These are phyloP conservation scores for Cinnamomum micranthum DNA, from an alignment of 164 flowering plant species.

Conservation along the genomic window DNA sequence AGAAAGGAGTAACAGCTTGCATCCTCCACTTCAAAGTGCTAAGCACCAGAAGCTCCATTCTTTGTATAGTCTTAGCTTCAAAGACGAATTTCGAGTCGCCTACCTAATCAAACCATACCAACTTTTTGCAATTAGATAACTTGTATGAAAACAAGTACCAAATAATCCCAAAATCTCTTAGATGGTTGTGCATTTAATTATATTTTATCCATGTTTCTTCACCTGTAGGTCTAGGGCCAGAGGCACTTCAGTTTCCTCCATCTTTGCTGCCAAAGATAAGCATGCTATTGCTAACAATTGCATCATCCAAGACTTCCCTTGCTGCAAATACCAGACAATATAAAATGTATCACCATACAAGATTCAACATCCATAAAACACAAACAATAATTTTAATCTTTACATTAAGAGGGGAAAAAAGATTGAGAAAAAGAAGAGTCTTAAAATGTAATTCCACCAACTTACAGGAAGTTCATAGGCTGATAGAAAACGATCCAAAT, in stretches of 20 bases:
- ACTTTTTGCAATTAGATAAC: background rate
- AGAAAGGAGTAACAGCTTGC: constrained; percentile 74
- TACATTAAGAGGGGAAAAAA: background rate
- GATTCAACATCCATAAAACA: background rate
- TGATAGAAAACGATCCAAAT: constrained; percentile 85
- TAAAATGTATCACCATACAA: constrained; percentile 2
- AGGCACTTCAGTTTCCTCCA: constrained; percentile 82
- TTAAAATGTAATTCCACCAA: background rate
- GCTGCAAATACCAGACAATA: constrained; percentile 29
- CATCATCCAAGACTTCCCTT: constrained; percentile 70
- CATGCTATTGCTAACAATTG: constrained; percentile 77
- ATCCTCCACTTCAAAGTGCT: constrained; percentile 80
- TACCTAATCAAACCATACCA: constrained; percentile 33
- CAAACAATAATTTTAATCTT: background rate
- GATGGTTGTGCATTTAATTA: constrained; percentile 12
- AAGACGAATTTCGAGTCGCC: constrained; percentile 57
- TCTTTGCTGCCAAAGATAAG: constrained; percentile 81
- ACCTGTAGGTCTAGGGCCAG: constrained; percentile 75
- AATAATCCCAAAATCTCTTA: background rate
- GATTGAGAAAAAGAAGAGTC: background rate
- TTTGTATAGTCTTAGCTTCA: constrained; percentile 72
- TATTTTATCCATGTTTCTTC: constrained; percentile 8
- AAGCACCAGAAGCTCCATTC: constrained; percentile 87
- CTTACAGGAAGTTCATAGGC: constrained; percentile 79
- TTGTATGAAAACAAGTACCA: background rate